phyloP scores from a whole-genome alignment of 108 stramenopile genomes.

The Stephanodiscus minutulus region DNA sequence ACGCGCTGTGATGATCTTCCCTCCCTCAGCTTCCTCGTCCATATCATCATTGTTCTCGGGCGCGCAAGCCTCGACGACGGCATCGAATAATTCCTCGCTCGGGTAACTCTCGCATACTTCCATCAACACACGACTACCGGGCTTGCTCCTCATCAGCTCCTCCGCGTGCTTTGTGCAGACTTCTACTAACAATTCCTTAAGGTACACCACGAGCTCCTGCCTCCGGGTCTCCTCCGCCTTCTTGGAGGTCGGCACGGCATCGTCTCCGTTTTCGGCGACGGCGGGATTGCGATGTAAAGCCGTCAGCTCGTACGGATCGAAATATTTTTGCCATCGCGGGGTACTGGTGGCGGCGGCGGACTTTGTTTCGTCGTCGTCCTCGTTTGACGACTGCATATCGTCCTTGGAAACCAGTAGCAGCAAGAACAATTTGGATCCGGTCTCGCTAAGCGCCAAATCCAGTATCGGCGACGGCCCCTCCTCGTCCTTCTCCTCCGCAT shows the following conservation, averaged over 20 bases:
- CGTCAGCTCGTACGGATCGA: conserved; percentile 88
- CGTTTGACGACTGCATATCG: conserved; percentile 41
- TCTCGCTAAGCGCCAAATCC: conserved; percentile 72
- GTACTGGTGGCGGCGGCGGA: background rate
- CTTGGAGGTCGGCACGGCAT: conserved; percentile 75
- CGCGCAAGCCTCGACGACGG: conserved; percentile 59
- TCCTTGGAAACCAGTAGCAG: conserved; percentile 69
- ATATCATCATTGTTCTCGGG: conserved; percentile 23
- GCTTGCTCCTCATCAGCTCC: conserved; percentile 71
- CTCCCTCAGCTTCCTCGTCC: conserved; percentile 12
- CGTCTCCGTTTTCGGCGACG: conserved; percentile 55
- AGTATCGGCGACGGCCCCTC: conserved; percentile 64
- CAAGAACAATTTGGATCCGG: conserved; percentile 88
- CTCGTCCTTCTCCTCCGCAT: conserved; percentile 28
- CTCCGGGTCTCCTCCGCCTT: conserved; percentile 85
- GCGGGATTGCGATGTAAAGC: conserved; percentile 67
- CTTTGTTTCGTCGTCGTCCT: conserved; percentile 8
- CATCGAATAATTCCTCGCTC: conserved; percentile 44
- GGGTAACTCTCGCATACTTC: conserved; percentile 71
- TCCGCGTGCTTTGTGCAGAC: conserved; percentile 71
- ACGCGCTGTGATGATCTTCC: background rate
- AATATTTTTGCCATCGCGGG: conserved; percentile 57
- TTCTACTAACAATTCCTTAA: conserved; percentile 67
- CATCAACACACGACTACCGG: conserved; percentile 79
- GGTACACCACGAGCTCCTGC: conserved; percentile 77